phyloP scores from a whole-genome alignment of 768 basidiomycete genomes.

The Lactarius hengduanensis region DNA sequence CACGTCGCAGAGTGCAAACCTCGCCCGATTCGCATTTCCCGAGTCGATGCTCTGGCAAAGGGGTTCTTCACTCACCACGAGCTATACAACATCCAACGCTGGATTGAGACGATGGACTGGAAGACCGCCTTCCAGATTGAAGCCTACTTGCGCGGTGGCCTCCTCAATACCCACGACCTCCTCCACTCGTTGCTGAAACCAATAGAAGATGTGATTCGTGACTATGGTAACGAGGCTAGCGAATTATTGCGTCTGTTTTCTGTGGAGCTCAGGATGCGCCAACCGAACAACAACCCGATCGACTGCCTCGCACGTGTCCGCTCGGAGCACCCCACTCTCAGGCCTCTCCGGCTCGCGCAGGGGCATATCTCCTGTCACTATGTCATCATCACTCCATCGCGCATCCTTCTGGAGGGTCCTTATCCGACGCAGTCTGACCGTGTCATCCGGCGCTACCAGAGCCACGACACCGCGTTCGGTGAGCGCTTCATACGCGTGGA shows the following conservation, averaged over 20 bases:
- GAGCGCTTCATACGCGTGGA: conserved; percentile 79
- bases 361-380: conserved; percentile 65
- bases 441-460: conserved; percentile 62
- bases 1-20: conserved; percentile 43
- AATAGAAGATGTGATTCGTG: conserved; percentile 43
- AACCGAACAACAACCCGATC: conserved; percentile 41
- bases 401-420: conserved; percentile 74
- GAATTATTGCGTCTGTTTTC: conserved; percentile 56
- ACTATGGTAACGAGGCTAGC: conserved; percentile 37
- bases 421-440: conserved; percentile 75
- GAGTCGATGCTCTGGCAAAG: conserved; percentile 49
- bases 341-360: conserved; percentile 32
- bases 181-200: conserved; percentile 41
- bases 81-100: conserved; percentile 46
- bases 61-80: conserved; percentile 51
- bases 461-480: conserved; percentile 41
- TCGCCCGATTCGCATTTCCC: conserved; percentile 31
- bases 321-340: conserved; percentile 27
- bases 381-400: conserved; percentile 73
- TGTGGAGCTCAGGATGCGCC: conserved; percentile 46
- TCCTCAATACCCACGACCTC: conserved; percentile 63
- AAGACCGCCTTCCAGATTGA: conserved; percentile 75
- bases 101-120: conserved; percentile 55
- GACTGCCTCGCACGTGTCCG: conserved; percentile 47
- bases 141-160: conserved; percentile 58